These are phyloP conservation scores for Aspergillus sp. DNA, from an alignment of 2,329 filamentous ascomycete species.

Conservation along the genomic window DNA sequence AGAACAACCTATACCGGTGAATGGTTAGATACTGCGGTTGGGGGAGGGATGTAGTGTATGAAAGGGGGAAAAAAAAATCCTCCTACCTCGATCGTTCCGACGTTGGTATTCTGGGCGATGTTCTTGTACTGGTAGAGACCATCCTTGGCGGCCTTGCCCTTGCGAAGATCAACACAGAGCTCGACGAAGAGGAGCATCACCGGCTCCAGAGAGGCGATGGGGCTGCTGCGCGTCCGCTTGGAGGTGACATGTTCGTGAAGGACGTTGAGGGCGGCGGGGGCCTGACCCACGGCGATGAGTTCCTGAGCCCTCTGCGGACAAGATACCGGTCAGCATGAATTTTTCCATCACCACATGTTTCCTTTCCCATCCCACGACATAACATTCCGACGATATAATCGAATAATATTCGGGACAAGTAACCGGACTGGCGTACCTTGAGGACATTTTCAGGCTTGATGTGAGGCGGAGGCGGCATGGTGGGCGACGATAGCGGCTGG, in stretches of 20 bases:
- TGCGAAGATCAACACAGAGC: conserved; percentile 93
- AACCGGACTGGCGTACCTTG: conserved; percentile 57
- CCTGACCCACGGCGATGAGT: conserved; percentile 96
- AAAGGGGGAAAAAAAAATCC: background rate
- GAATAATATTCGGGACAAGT: background rate
- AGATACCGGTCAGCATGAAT: conserved; percentile 20
- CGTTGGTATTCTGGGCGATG: conserved; percentile 98
- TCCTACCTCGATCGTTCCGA: conserved; percentile 88
- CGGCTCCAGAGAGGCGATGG: conserved; percentile 92
- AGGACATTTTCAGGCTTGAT: conserved; percentile 99
- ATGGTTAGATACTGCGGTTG: background rate
- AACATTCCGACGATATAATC: background rate
- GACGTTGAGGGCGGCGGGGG: conserved; percentile 85
- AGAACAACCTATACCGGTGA: conserved; percentile 68
- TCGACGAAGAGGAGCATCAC: conserved; percentile 98
- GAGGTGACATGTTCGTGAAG: conserved; percentile 99
- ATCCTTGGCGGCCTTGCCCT: conserved; percentile 98
- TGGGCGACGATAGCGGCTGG: conserved; percentile 45
- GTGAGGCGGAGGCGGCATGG: conserved; percentile 91
- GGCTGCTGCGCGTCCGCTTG: conserved; percentile 95
- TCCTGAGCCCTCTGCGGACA: conserved; percentile 76
- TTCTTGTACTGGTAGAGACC: conserved; percentile 99
- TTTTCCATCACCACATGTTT: background rate
- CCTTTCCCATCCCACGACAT: background rate
- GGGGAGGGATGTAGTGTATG: background rate